A percentile compares a stretch with the other conserved stretches of the same genome.
These are phyloP conservation scores for Ascochyta rabiei DNA, from an alignment of 2,329 filamentous ascomycete species.

Conservation along the genomic window DNA sequence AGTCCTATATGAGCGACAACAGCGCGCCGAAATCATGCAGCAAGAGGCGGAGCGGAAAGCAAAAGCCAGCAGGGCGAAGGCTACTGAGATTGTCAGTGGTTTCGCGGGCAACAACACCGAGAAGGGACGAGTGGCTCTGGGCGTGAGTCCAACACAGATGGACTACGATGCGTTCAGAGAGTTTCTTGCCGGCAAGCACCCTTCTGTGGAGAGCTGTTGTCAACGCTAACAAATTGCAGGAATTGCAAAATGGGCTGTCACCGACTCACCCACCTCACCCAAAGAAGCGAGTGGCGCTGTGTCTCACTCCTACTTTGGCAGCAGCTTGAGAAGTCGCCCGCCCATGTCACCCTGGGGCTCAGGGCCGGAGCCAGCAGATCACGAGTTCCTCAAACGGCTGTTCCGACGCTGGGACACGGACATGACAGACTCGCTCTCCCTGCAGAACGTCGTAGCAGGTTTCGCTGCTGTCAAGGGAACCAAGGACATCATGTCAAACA, in stretches of 20 bases:
- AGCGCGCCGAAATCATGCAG: slow-evolving; percentile 76
- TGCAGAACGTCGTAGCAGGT: slow-evolving; percentile 92
- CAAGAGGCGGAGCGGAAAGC: slow-evolving; percentile 69
- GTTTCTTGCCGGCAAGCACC: slow-evolving; percentile 71
- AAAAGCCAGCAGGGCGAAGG: slow-evolving; percentile 65
- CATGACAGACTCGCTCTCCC: slow-evolving; percentile 74
- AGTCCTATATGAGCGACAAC: slow-evolving; percentile 88
- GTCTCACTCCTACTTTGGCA: slow-evolving; percentile 64
- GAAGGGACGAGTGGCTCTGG: slow-evolving; percentile 84
- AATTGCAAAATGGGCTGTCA: slow-evolving; percentile 90
- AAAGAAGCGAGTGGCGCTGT: slow-evolving; percentile 57
- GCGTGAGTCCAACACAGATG: slow-evolving; percentile 90
- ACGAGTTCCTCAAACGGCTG: slow-evolving; percentile 89
- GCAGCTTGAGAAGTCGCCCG: slow-evolving; percentile 47
- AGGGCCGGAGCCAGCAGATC: slow-evolving; percentile 78
- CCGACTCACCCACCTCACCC: slow-evolving; percentile 75
- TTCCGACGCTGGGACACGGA: slow-evolving; percentile 89
- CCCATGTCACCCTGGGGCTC: slow-evolving; percentile 63
- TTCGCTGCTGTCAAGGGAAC: slow-evolving; percentile 91
- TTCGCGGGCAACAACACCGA: slow-evolving; percentile 65
- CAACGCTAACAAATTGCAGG: slow-evolving; percentile 48
- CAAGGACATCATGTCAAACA: slow-evolving; percentile 95
- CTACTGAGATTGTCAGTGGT: slow-evolving; percentile 56
- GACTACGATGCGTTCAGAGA: slow-evolving; percentile 96
- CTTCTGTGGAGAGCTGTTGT: accelerated